Evolutionary conservation across 148 eudicot genomes (phyloP), one percentile per base, ranked within the genome.

Genomic region (Chenopodium suecicum): DNA sequence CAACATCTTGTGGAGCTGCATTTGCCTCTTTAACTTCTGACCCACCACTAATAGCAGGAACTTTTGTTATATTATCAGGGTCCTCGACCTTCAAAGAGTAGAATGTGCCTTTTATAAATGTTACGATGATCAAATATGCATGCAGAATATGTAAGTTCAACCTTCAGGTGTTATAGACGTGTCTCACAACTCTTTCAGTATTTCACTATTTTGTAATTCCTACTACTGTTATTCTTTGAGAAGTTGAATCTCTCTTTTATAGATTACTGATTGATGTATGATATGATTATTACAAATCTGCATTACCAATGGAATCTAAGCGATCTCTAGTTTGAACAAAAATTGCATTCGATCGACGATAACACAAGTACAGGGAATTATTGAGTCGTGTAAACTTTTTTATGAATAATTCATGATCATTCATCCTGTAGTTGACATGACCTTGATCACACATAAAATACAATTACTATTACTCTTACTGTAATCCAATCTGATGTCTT

Each of bases 11-110:
- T 75, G 87, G 60, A 72, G 82, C 62, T 80, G 94, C 78, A 65
- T 75, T 80, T 76, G 81, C 87, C 74, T 88, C 89, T 81, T 85
- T 82, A 62, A 82, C 84, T 78, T 84, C 90, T 76, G 91, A 80
- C 83, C 87, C 85, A 84, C 70, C 80, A 82, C 83, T 76, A 79
- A 77, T 73, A 79, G 91, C 88, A 84, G 94, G 90, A 68, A 93
- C 81, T 44, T 92, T 93, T 82, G 87, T 78, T 75, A 95, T 87
- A 78, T 92, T 92, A 71, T 91, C 97, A 82, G 65, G 52, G 9
- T 93, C 96, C 85, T 95, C 98, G 75, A 95, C 98, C 98, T 95
- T 79, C 58, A 85, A 68, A 84, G 79, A 83, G 44, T 20, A 73
- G 44, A 68, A 65, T 20, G 29, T 25, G 31, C 2, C 14, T 8